Evolutionary conservation across 83 land plant genomes (phyloP), one percentile per base, ranked within the genome.

Genomic region (Picea mariana): DNA sequence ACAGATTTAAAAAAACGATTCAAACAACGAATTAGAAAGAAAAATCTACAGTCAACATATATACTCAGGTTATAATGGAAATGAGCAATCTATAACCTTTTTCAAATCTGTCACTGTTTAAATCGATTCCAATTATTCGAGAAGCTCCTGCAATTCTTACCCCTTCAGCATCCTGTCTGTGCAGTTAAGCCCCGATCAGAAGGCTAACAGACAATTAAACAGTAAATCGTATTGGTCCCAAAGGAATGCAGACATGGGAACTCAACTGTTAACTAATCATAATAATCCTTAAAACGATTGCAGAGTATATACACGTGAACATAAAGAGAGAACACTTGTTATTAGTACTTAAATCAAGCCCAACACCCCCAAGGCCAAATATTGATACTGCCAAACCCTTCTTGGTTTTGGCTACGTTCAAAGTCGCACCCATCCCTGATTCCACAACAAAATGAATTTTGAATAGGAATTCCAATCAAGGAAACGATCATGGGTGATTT

Each of bases 351-450:
- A 92, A 92, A 77, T 88, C 89, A 64, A 93, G 94, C 23, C 95
- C 95, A 2, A 93, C 91, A 65, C 90, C 93, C 16, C 93, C 92
- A 58, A 91, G 58, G 27, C 95, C 95, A 77, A 93, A 93, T 3
- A 93, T 67, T 31, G 93, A 93, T n/a, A 93, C 92, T 7, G 90
- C 79, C 5, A 85, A 83, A 16, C 90, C 92, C 80, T 86, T 91
- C 15, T 65, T 68, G 0, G 93, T 92, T 82, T 89, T 91, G 18
- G 93, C 92, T 82, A 87, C 93, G 86, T 93, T 93, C 80, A 91
- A 2, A 17, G 92, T 84, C 12, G 95, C 93, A 67, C 95, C 95
- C 80, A 78, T 64, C 8, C 84, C 81, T 82, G 80, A 31, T 47
- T 75, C 15, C 26, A 3, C 16, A 13, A 3, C 59, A 55, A 55